These are phyloP conservation scores for Tricholoma terreum DNA, from an alignment of 768 basidiomycete species.

Conservation along the genomic window DNA sequence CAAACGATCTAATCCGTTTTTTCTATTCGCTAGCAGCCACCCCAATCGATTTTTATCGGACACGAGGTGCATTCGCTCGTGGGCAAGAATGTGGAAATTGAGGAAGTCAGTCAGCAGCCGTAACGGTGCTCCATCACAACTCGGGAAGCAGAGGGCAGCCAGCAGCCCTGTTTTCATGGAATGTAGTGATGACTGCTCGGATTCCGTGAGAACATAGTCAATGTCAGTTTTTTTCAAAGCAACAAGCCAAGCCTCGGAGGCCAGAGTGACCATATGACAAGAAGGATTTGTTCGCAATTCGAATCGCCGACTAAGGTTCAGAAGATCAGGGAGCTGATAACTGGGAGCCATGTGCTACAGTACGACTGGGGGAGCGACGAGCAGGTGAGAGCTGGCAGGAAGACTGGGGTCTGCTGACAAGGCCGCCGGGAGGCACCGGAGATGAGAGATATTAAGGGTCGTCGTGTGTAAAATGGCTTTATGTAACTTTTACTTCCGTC, in stretches of 20 bases:
- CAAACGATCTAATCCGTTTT: constrained; percentile 11
- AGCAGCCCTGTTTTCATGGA: constrained; percentile 45
- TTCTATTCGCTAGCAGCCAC: constrained; percentile 15
- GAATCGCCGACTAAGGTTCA: constrained; percentile 29
- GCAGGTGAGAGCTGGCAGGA: background rate
- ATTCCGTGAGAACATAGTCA: constrained; percentile 18
- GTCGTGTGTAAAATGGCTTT: background rate
- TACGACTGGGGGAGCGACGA: too few species aligned
- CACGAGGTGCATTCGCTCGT: constrained; percentile 24
- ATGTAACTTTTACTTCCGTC: constrained; percentile 17
- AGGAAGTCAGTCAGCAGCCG: constrained; percentile 49
- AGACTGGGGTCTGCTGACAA: background rate
- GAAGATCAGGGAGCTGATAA: constrained; percentile 43
- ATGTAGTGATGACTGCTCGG: constrained; percentile 25
- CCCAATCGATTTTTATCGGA: constrained; percentile 11
- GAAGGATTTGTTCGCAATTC: constrained; percentile 38
- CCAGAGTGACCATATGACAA: constrained; percentile 29
- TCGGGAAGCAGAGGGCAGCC: constrained; percentile 58
- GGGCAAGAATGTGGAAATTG: constrained; percentile 36
- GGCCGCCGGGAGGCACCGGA: background rate
- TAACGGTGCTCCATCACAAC: constrained; percentile 54
- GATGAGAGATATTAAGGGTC: constrained; percentile 16
- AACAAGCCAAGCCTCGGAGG: constrained; percentile 33
- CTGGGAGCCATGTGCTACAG: constrained; percentile 23
- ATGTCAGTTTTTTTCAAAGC: constrained; percentile 11